Base-by-base conservation (phyloP, 352 stramenopile species). In the Pythium dissotocum region DNA sequence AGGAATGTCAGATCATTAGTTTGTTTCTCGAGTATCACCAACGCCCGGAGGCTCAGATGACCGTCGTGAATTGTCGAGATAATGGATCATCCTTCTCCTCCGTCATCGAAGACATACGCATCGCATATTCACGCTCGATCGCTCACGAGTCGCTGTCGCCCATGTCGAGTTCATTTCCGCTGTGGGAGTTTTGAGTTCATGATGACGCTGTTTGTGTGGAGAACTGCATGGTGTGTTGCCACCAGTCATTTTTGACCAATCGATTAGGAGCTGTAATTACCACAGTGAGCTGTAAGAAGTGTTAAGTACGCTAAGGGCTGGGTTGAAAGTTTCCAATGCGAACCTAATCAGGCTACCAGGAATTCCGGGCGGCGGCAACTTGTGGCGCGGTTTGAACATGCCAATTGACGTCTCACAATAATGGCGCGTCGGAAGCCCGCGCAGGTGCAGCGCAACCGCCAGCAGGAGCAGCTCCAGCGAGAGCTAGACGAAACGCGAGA, bases 31-130 rank as follows among this genome's bases (percentile, higher is more conserved):
- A 93, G 77, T 94, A 69, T 93, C 86, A 91, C 77, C 87, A 95
- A 70, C 65, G 84, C 77, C 69, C 51, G 69, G 62, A 71, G 77
- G 72, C 85, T 95, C 85, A 95, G 87, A 93, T 89, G 87, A 95
- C 87, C 87, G 87, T 95, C 87, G 85, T 95, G 87, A 88, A 91
- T 86, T 77, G 75, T 93, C 80, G 85, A 93, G 85, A 90, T 88
- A 86, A 85, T 76, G 76, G 77, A 82, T 95, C 87, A 95, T 93
- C 80, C 89, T 90, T 76, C 84, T 94, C 79, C 83, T 70, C 55
- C 49, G n/a, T 26, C 32, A 26, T 62, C 52, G 48, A 55, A 33
- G n/a, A 36, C 61, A 49, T 32, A 53, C 32, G 10, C 36, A 52
- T 52, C 21, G 21, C 44, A 28, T 28, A 55, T 10, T 26, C 42